Base-by-base conservation (phyloP, 2,329 filamentous ascomycete species). In the Claviceps pazoutovae region DNA sequence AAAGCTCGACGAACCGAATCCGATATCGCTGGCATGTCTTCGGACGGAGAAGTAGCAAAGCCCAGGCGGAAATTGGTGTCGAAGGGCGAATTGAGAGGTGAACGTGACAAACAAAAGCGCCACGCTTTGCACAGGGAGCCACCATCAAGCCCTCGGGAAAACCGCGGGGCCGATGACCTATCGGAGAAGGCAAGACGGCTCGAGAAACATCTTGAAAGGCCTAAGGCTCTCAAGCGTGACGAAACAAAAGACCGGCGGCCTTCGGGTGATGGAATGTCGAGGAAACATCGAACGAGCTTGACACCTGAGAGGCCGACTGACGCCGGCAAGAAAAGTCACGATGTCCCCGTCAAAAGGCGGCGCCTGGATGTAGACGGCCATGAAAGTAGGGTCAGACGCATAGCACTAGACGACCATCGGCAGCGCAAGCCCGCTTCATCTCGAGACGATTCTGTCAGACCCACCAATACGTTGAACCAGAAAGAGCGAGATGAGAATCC, bases 1-100 rank as follows among this genome's bases (percentile, higher is more conserved):
- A 82, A 78, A 59, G 59, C 71, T 5, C 79, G 74, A 56, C 73
- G 74, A 46, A 63, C 70, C 1, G 80, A 83, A 49, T 71, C 75
- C 0, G 80, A 83, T 47, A 55, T 70, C 23, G 70, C 73, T 14
- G 71, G 67, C 2, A 66, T 71, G 6, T 79, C 76, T 0, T 81
- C 78, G 37, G 77, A 77, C 59, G 79, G 73, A 2, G 79, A 81
- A 60, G 64, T 74, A 8, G 62, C 71, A 21, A 84, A 83, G 60
- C 79, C 80, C 2, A 69, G 80, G 23, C 71, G 79, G 41, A 84
- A 83, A 60, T 71, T 84, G 11, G 72, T 84, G 19, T 83, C 80
- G 1, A 80, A 80, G 38, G 76, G 74, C 49, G 80, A 83, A 52
- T 64, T 82, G 41, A 78, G 79, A 55, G 76, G 76, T 9, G 77